A percentile compares a stretch with the other conserved stretches of the same genome.
These are phyloP conservation scores for Lenzites betulinus DNA, from an alignment of 768 basidiomycete species.

Conservation along the genomic window DNA sequence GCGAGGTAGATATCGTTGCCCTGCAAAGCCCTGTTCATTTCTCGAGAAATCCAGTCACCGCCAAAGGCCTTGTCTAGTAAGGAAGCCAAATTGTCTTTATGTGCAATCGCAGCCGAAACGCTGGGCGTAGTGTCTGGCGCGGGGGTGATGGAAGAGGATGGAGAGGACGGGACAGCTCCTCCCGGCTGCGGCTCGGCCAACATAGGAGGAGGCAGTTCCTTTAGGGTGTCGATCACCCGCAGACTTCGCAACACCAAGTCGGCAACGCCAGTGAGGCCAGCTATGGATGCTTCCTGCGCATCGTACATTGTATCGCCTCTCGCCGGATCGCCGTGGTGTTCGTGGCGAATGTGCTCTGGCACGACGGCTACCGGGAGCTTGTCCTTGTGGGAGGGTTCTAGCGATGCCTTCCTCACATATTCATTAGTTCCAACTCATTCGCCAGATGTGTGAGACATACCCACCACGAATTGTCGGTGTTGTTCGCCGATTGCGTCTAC, in stretches of 20 bases:
- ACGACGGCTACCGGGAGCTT: background rate
- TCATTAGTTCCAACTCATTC: too few species aligned
- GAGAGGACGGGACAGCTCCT: too few species aligned
- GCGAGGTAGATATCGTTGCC: conserved; percentile 2
- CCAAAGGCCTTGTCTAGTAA: background rate
- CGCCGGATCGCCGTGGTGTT: background rate
- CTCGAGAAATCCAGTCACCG: background rate
- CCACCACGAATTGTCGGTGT: too few species aligned
- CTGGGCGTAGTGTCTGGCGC: background rate
- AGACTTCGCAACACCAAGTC: background rate
- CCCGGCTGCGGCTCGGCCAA: background rate
- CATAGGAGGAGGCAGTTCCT: background rate
- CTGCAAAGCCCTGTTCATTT: background rate
- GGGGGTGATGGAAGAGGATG: background rate
- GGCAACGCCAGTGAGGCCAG: background rate
- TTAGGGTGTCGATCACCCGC: background rate
- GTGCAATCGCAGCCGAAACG: background rate
- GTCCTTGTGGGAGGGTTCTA: background rate
- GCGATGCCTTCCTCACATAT: background rate
- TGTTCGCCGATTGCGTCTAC: too few species aligned
- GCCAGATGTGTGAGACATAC: too few species aligned
- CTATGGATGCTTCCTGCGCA: background rate
- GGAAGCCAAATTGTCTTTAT: background rate
- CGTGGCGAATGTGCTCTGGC: background rate
- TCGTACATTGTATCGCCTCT: background rate